These are phyloP conservation scores for Elsinoe australis DNA, from an alignment of 2,329 filamentous ascomycete genomes.

Conservation along the genomic window DNA sequence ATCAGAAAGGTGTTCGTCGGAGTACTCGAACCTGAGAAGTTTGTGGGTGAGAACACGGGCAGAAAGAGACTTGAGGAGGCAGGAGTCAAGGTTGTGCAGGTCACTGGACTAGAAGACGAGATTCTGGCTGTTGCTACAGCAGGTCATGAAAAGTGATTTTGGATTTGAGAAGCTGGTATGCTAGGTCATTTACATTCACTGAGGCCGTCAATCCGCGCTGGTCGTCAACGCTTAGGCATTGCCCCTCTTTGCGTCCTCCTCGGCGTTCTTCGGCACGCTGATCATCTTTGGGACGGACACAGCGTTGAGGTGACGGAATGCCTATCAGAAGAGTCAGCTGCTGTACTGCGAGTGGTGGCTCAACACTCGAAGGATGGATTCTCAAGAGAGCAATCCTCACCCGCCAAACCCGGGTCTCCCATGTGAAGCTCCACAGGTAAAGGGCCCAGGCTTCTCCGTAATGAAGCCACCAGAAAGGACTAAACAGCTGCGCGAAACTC, in stretches of 20 bases:
- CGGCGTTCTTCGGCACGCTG: constrained; percentile 46
- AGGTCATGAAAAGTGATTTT: constrained; percentile 50
- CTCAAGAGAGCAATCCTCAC: constrained; percentile 28
- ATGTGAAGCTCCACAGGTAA: constrained; percentile 34
- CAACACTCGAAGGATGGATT: not conserved
- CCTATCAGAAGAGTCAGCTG: constrained; percentile 35
- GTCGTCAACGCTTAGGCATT: constrained; percentile 25
- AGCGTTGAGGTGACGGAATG: constrained; percentile 46
- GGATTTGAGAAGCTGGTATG: not conserved
- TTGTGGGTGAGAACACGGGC: constrained; percentile 75
- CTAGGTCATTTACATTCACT: not conserved
- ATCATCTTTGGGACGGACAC: constrained; percentile 46
- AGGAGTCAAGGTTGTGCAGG: constrained; percentile 65
- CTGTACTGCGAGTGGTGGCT: not conserved
- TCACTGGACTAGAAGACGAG: constrained; percentile 68
- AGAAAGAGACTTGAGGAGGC: constrained; percentile 60
- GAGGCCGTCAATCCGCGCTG: not conserved
- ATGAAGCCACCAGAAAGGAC: constrained; percentile 34
- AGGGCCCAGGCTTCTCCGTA: constrained; percentile 34
- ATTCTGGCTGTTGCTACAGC: constrained; percentile 77
- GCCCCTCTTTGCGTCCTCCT: constrained; percentile 44
- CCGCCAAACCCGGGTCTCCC: constrained; percentile 36
- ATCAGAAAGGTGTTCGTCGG: constrained; percentile 80
- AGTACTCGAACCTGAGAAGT: constrained; percentile 80
- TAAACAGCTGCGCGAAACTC: constrained; percentile 34